These are phyloP conservation scores for Nicotiana sylvestris DNA, from an alignment of 257 asterid genomes.

Conservation along the genomic window DNA sequence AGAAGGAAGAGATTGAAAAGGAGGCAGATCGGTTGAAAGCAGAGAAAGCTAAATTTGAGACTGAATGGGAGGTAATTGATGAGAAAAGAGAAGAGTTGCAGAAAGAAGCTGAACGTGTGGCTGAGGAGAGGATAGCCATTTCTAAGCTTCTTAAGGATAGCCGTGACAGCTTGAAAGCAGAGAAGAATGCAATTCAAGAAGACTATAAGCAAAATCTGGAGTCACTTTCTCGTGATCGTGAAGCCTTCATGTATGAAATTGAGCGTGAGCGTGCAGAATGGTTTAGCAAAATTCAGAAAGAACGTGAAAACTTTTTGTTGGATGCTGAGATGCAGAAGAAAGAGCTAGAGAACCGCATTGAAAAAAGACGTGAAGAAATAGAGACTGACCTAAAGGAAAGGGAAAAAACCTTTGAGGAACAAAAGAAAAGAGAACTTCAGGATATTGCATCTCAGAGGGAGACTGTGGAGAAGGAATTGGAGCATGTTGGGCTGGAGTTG, in stretches of 20 bases:
- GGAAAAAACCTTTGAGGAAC: conserved; percentile 71
- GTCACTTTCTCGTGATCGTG: conserved; percentile 73
- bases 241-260: conserved; percentile 63
- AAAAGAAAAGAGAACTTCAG: conserved; percentile 61
- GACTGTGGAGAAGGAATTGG: conserved; percentile 59
- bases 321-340: conserved; percentile 73
- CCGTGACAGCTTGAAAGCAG: conserved; percentile 67
- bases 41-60: conserved; percentile 85
- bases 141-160: conserved; percentile 71
- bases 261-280: conserved; percentile 70
- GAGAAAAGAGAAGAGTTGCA: conserved; percentile 76
- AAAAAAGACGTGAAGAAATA: conserved; percentile 77
- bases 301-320: conserved; percentile 59
- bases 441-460: conserved; percentile 57
- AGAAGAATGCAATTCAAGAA: conserved; percentile 61
- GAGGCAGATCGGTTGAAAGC: conserved; percentile 73
- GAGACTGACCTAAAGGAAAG: conserved; percentile 62
- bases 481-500: conserved; percentile 70
- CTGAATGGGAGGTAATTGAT: conserved; percentile 87
- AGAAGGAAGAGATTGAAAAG: conserved; percentile 67
- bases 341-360: conserved; percentile 65
- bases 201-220: conserved; percentile 66
- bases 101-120: conserved; percentile 68
- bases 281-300: conserved; percentile 75
- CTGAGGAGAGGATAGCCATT: conserved; percentile 66